Evolutionary conservation across 208 protist species (phyloP).

Genomic region (Leishmania gerbilli): DNA sequence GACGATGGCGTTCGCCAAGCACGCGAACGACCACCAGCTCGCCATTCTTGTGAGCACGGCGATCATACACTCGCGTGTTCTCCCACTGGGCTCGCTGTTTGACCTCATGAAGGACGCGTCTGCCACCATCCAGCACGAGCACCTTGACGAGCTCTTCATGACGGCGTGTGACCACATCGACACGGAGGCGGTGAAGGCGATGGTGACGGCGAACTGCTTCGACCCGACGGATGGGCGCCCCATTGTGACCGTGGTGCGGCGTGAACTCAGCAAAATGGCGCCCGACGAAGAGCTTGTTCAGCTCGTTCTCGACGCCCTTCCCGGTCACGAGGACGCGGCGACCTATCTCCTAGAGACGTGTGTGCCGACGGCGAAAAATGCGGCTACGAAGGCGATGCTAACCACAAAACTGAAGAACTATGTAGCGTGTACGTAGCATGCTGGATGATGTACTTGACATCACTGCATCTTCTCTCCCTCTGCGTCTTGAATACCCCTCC

Average conservation of each 20-base stretch:
- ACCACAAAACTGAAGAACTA: conserved; percentile 35
- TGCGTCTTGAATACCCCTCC: neutral
- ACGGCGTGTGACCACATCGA: conserved; percentile 70
- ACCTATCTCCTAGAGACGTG: conserved; percentile 47
- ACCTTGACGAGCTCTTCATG: conserved; percentile 72
- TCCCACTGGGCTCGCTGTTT: conserved; percentile 59
- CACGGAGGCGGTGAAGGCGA: conserved; percentile 49
- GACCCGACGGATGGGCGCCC: conserved; percentile 52
- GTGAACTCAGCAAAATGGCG: conserved; percentile 38
- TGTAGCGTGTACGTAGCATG: conserved; percentile 3
- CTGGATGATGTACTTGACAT: too few species aligned
- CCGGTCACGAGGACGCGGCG: conserved; percentile 40
- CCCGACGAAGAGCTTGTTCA: conserved; percentile 60
- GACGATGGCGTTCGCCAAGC: conserved; percentile 52
- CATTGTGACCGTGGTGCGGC: conserved; percentile 62
- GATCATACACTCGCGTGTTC: conserved; percentile 59
- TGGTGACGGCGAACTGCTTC: conserved; percentile 67
- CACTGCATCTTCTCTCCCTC: neutral
- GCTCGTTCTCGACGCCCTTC: conserved; percentile 45
- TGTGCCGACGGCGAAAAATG: conserved; percentile 41
- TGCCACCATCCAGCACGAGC: conserved; percentile 51
- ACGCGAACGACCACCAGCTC: conserved; percentile 72
- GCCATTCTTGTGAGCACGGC: conserved; percentile 54
- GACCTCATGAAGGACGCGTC: conserved; percentile 46
- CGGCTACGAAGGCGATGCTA: conserved; percentile 35